Evolutionary conservation across 1,139 yeast genomes (phyloP).

Genomic region (Chernovozyma sophiae-reginae): DNA sequence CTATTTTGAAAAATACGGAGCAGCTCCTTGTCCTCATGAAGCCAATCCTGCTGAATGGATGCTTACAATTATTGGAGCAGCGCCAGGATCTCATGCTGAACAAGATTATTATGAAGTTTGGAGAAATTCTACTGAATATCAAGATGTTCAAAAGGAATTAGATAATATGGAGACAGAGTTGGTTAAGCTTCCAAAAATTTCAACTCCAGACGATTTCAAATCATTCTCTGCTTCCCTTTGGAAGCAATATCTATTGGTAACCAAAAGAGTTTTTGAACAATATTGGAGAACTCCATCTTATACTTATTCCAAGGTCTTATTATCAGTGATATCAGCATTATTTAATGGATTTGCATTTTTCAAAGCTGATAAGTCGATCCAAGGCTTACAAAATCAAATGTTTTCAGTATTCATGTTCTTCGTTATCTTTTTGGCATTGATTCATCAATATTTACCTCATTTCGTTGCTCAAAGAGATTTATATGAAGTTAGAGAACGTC

Average conservation of each 20-base stretch:
- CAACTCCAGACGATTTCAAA: constrained; percentile 18
- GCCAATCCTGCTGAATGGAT: constrained; percentile 60
- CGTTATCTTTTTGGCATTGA: constrained; percentile 45
- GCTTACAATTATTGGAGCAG: constrained; percentile 48
- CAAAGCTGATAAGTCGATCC: constrained; percentile 24
- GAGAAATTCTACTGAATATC: constrained; percentile 27
- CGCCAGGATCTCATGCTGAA: constrained; percentile 33
- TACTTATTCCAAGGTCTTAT: constrained; percentile 35
- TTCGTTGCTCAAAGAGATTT: constrained; percentile 31
- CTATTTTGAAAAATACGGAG: constrained; percentile 58
- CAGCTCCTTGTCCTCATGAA: constrained; percentile 36
- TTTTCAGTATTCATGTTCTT: constrained; percentile 54
- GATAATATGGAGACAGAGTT: constrained; percentile 26
- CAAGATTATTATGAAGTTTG: constrained; percentile 33
- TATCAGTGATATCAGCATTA: constrained; percentile 36
- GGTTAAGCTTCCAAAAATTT: constrained; percentile 21
- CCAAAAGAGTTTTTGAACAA: constrained; percentile 26
- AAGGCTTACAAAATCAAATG: constrained; percentile 48
- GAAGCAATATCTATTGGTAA: constrained; percentile 23
- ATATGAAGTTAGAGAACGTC: constrained; percentile 36
- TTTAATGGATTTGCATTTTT: constrained; percentile 46
- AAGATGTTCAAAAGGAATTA: constrained; percentile 20
- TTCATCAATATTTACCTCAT: constrained; percentile 46
- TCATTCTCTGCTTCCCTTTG: constrained; percentile 25
- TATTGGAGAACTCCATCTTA: constrained; percentile 44